Evolutionary conservation across 345 rosid genomes (phyloP).

Genomic region (Pugionium dolabratum): DNA sequence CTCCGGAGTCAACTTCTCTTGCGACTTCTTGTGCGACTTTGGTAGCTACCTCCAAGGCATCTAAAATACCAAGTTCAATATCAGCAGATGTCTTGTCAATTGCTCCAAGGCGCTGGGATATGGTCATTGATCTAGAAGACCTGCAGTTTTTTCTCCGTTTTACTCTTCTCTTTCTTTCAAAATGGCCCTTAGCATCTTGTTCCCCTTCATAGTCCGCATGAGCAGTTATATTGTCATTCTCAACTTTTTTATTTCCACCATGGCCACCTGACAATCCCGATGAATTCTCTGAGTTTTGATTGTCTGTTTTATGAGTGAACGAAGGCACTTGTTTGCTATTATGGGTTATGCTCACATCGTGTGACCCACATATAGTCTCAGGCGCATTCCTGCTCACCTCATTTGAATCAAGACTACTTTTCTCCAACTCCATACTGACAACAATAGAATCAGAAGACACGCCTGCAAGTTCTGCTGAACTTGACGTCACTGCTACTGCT

Average conservation of each 20-base stretch:
- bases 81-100: constrained; percentile 52
- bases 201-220: constrained; percentile 44
- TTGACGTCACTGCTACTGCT: constrained; percentile 47
- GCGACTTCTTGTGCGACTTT: constrained; percentile 93
- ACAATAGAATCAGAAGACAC: constrained; percentile 45
- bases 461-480: constrained; percentile 46
- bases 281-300: constrained; percentile 44
- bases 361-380: constrained; percentile 39
- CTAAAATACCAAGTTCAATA: constrained; percentile 77
- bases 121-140: constrained; percentile 46
- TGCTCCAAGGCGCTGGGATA: constrained; percentile 44
- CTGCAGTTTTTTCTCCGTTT: constrained; percentile 45
- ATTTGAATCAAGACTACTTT: constrained; percentile 46
- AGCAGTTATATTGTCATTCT: constrained; percentile 35
- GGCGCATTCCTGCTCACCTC: constrained; percentile 40
- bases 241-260: constrained; percentile 37
- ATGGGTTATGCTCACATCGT: constrained; percentile 29
- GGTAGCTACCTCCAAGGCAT: constrained; percentile 91
- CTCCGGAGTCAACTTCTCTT: constrained; percentile 72
- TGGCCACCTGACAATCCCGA: constrained; percentile 48
- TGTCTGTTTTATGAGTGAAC: constrained; percentile 37
- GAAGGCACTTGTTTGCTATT: constrained; percentile 31
- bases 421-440: constrained; percentile 36
- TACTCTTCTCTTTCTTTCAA: constrained; percentile 42
- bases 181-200: constrained; percentile 45